Base-by-base conservation (phyloP, 2,329 filamentous ascomycete genomes). In the Penicillium sclerotiorum region DNA sequence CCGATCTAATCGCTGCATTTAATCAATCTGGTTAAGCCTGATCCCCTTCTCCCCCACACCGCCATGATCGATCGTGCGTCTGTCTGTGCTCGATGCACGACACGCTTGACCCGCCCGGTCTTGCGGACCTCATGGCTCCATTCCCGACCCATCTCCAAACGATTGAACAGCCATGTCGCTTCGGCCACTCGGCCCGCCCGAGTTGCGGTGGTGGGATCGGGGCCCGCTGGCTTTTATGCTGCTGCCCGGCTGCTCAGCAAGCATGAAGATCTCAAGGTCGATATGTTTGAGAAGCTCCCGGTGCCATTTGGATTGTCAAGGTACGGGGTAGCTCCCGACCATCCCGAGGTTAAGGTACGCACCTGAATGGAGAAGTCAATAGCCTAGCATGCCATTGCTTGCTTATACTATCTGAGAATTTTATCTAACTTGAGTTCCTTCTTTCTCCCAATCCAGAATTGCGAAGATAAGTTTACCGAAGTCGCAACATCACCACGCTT, bases 281-380 rank as follows among this genome's bases (percentile, higher is more conserved):
- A 97, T 72, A 97, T 99, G 93, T 99, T 95, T 67, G 94, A 99
- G 73, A 85, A 90, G 22, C 75, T 97, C 32, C 94, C 94, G 0
- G 91, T 95, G 4, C 94, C 94, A 0, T 99, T 90, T 67, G 94
- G 94, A 1, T 80, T 99, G 47, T 92, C 95, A 42, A 82, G 94
- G 47, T 96, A 94, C 66, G 94, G 94, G 8, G 94, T 99, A 50
- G 95, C 94, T n/a, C 94, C 94, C 5, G 94, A 99, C 69, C 94
- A 99, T 73, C 93, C 94, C 0, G 93, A 99, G 75, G 94, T 99
- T 59, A 99, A 99, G 84, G 90, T 94, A 75, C 52, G 60, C 56
- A 13, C 45, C 11, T n/a, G 15, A 8, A 30, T 15, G 7, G 15
- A 22, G 21, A 30, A 13, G 38, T 12, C 8, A 7, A 15, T 28